A percentile compares a stretch with the other conserved stretches of the same genome.
phyloP scores from a whole-genome alignment of 345 rosid genomes.

The Turritis glabra region DNA sequence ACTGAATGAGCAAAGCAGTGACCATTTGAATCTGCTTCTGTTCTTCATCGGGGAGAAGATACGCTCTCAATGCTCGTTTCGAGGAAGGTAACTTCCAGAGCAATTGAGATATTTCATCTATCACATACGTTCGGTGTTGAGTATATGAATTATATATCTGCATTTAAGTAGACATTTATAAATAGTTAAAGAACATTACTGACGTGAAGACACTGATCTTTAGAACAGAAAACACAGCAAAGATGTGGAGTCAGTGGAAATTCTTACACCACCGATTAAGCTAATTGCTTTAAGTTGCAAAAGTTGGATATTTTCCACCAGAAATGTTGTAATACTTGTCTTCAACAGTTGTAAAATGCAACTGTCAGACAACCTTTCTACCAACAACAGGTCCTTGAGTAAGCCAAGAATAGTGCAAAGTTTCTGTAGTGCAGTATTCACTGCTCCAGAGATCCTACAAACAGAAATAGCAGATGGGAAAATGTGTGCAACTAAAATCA shows the following conservation, averaged over 20 bases:
- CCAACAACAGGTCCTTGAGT: slow-evolving; percentile 81
- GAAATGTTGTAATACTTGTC: slow-evolving; percentile 81
- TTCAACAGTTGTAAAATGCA: slow-evolving; percentile 89
- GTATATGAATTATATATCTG: slow-evolving; percentile 89
- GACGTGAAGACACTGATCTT: background rate
- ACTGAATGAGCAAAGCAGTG: slow-evolving; percentile 90
- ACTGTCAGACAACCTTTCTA: slow-evolving; percentile 95
- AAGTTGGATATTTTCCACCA: slow-evolving; percentile 96
- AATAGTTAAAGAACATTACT: slow-evolving; percentile 7
- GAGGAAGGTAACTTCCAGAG: slow-evolving; percentile 89
- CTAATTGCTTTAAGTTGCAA: slow-evolving; percentile 94
- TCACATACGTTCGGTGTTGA: slow-evolving; percentile 81
- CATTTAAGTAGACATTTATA: slow-evolving; percentile 28
- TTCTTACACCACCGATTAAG: slow-evolving; percentile 78
- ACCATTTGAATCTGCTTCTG: slow-evolving; percentile 98
- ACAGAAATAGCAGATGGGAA: slow-evolving; percentile 24
- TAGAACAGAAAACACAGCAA: background rate
- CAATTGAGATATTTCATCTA: slow-evolving; percentile 87
- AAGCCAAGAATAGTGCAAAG: slow-evolving; percentile 90
- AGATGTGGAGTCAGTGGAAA: slow-evolving; percentile 20
- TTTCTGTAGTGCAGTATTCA: slow-evolving; percentile 79
- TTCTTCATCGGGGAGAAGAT: slow-evolving; percentile 97
- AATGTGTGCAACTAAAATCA: background rate
- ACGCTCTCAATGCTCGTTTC: slow-evolving; percentile 74
- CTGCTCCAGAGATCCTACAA: slow-evolving; percentile 85